Evolutionary conservation across 116 monocot genomes (phyloP).

Genomic region (Posidonia oceanica): DNA sequence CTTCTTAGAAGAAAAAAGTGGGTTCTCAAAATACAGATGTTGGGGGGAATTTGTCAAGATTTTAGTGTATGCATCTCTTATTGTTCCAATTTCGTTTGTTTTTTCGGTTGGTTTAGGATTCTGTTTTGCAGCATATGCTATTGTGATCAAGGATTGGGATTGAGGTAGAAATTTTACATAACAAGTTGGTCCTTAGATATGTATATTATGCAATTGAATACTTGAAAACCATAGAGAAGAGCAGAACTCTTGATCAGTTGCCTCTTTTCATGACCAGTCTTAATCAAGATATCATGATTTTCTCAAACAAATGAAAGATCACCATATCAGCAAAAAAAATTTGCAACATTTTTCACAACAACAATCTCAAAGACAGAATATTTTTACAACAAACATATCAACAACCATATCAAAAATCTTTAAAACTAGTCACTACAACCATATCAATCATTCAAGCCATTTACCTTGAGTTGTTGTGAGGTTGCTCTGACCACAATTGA

Average conservation of each 20-base stretch:
- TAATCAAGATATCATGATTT: too few relatives aligned
- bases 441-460: too few relatives aligned
- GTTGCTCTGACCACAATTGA: too few relatives aligned
- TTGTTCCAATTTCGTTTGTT: neutral
- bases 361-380: too few relatives aligned
- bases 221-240: slow-evolving; percentile 55
- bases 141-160: too few relatives aligned
- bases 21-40: neutral
- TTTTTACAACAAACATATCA: too few relatives aligned
- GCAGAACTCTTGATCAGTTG: neutral
- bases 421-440: too few relatives aligned
- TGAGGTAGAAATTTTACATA: neutral
- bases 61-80: neutral
- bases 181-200: slow-evolving; percentile 9
- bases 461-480: too few relatives aligned
- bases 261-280: neutral
- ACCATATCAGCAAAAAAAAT: too few relatives aligned
- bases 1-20: too few relatives aligned
- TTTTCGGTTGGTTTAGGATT: neutral
- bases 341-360: too few relatives aligned
- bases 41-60: slow-evolving; percentile 5
- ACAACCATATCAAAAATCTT: too few relatives aligned
- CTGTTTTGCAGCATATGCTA: neutral
- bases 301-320: neutral
- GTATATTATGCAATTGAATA: slow-evolving; percentile 65